Evolutionary conservation across 2,329 filamentous ascomycete genomes (phyloP).

Genomic region (Apiospora marii): DNA sequence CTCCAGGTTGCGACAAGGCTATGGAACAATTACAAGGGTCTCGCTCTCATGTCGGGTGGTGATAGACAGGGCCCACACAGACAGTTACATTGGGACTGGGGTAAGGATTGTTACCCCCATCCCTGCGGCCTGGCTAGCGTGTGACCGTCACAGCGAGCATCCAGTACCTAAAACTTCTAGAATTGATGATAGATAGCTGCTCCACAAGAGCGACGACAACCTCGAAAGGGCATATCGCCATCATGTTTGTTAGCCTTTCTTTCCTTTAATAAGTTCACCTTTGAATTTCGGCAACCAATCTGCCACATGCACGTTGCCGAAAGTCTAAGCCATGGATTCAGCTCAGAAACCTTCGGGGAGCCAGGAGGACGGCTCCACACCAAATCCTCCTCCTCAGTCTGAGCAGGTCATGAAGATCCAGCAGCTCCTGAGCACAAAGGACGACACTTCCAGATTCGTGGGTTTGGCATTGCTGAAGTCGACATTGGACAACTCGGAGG

Average conservation of each 20-base stretch:
- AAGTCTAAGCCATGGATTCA: conserved; percentile 20
- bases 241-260: not conserved
- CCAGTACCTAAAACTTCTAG: conserved; percentile 3
- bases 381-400: not conserved
- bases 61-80: not conserved
- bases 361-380: not conserved
- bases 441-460: conserved; percentile 74
- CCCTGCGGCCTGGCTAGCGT: not conserved
- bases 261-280: too few relatives aligned
- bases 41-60: not conserved
- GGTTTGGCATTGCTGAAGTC: conserved; percentile 72
- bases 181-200: not conserved
- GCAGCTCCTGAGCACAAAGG: conserved; percentile 62
- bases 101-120: not conserved
- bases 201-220: not conserved
- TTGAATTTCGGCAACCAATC: not conserved
- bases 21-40: conserved; percentile 6
- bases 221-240: conserved; percentile 1
- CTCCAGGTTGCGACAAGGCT: conserved; percentile 8
- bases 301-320: not conserved
- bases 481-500: conserved; percentile 66
- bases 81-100: not conserved
- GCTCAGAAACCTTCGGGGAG: not conserved
- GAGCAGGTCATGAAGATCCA: conserved; percentile 57
- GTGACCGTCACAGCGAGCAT: conserved; percentile 6